Percentiles rank a stretch among this genome's conserved stretches.
Conservation (phyloP, 176 grass and related monocot genomes). For the Areca catechu region DNA sequence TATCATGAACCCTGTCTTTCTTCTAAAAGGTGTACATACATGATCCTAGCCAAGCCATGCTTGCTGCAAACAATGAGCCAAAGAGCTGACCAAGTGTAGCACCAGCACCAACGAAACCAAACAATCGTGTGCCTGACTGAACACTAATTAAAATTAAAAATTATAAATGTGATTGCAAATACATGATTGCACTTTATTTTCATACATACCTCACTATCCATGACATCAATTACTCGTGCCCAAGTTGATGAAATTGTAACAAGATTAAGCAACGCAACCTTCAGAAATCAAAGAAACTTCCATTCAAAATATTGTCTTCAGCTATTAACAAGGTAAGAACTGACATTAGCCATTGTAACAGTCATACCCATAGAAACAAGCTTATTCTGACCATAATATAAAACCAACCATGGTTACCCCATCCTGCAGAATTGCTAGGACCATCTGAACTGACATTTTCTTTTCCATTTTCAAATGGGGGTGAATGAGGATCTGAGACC, state of each 20-base stretch:
- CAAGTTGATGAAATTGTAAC: conserved; percentile 92
- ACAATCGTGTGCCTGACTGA: conserved; percentile 98
- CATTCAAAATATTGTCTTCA: conserved; percentile 7
- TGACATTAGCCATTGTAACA: not conserved
- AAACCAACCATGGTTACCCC: conserved; percentile 66
- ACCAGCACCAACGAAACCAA: conserved; percentile 89
- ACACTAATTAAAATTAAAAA: conserved; percentile 35
- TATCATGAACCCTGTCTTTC: too few species aligned
- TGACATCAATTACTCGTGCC: conserved; percentile 86
- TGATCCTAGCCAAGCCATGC: conserved; percentile 82
- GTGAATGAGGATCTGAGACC: conserved; percentile 3
- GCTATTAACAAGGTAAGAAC: conserved; percentile 2
- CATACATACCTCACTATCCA: conserved; percentile 81
- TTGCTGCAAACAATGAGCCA: conserved; percentile 85
- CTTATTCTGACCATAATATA: conserved; percentile 75
- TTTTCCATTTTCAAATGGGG: not conserved
- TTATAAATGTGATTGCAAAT: conserved; percentile 5
- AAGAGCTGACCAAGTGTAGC: conserved; percentile 86
- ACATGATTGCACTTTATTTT: too few species aligned
- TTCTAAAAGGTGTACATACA: conserved; percentile 35
- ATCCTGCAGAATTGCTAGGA: conserved; percentile 32
- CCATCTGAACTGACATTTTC: conserved; percentile 36
- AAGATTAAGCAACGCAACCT: conserved; percentile 97
- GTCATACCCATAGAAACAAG: conserved; percentile 76
- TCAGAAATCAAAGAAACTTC: conserved; percentile 10